Evolutionary conservation across 2,329 filamentous ascomycete genomes (phyloP).

Genomic region (Ophiosphaerella herpotricha): DNA sequence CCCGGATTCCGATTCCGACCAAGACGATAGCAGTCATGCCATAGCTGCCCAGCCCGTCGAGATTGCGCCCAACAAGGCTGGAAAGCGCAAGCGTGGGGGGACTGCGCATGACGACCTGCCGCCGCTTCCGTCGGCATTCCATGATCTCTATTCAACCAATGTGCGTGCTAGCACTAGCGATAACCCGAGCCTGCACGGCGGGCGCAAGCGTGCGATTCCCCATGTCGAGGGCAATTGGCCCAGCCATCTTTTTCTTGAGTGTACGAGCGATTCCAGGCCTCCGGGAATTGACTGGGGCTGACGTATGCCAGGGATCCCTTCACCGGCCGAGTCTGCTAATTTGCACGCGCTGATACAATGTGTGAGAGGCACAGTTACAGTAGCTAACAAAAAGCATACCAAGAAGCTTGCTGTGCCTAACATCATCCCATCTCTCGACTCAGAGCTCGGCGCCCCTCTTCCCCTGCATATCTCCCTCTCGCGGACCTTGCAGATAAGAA

Average conservation of each 20-base stretch:
- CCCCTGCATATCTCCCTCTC: conserved; percentile 93
- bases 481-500: conserved; percentile 74
- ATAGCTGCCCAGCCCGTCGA: conserved; percentile 13
- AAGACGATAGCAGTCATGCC: conserved; percentile 37
- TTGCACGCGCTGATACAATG: conserved; percentile 36
- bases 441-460: conserved; percentile 74
- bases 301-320: conserved; percentile 46
- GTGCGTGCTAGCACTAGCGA: conserved; percentile 78
- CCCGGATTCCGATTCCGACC: conserved; percentile 62
- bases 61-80: conserved; percentile 9
- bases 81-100: conserved; percentile 42
- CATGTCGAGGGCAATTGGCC: conserved; percentile 93
- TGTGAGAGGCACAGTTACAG: conserved; percentile 24
- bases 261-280: conserved; percentile 57
- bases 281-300: conserved; percentile 25
- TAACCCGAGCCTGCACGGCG: conserved; percentile 82
- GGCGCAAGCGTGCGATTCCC: conserved; percentile 78
- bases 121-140: conserved; percentile 78
- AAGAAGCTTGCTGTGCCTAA: conserved; percentile 37
- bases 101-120: conserved; percentile 56
- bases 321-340: conserved; percentile 35
- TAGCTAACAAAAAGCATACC: conserved; percentile 21
- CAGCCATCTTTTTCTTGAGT: conserved; percentile 89
- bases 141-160: conserved; percentile 85
- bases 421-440: conserved; percentile 73